These are phyloP conservation scores for Dactylonectria macrodidyma DNA, from an alignment of 2,329 filamentous ascomycete species.

Conservation along the genomic window DNA sequence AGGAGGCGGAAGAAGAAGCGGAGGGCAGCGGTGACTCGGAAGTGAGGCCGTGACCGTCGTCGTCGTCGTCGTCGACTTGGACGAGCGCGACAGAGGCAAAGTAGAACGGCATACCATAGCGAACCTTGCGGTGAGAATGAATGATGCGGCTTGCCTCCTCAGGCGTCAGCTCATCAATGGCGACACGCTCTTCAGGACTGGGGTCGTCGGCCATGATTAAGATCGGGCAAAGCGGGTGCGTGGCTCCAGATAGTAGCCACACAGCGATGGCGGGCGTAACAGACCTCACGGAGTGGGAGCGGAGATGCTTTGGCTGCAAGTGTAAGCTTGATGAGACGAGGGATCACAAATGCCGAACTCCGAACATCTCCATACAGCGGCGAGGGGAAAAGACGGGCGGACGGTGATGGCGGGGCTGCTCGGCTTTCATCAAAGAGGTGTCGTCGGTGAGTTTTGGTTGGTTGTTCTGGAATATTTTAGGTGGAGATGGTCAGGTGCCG, in stretches of 20 bases:
- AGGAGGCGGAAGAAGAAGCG: background rate
- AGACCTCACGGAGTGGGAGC: slow-evolving; percentile 33
- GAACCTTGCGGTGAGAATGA: slow-evolving; percentile 78
- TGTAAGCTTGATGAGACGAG: slow-evolving; percentile 27
- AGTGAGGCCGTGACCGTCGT: slow-evolving; percentile 20
- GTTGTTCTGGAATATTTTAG: background rate
- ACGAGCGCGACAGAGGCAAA: background rate
- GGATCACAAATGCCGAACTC: slow-evolving; percentile 55
- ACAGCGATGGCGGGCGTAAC: slow-evolving; percentile 45
- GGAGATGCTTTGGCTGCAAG: slow-evolving; percentile 45
- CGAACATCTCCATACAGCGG: slow-evolving; percentile 50
- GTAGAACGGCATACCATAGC: slow-evolving; percentile 69
- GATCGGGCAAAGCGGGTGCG: slow-evolving; percentile 37
- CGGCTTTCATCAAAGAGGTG: slow-evolving; percentile 39
- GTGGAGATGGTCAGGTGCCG: background rate
- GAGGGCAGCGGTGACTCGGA: background rate
- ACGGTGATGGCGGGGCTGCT: slow-evolving; percentile 42
- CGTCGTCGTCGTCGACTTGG: too few relatives aligned
- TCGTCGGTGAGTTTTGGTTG: background rate
- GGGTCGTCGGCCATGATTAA: slow-evolving; percentile 62
- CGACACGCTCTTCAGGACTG: slow-evolving; percentile 60
- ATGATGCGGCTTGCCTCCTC: slow-evolving; percentile 79
- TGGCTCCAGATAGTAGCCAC: slow-evolving; percentile 37
- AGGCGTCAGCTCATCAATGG: slow-evolving; percentile 71
- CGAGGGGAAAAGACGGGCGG: slow-evolving; percentile 44